These are phyloP conservation scores for Cladosporium halotolerans DNA, from an alignment of 2,329 filamentous ascomycete species.

Conservation along the genomic window DNA sequence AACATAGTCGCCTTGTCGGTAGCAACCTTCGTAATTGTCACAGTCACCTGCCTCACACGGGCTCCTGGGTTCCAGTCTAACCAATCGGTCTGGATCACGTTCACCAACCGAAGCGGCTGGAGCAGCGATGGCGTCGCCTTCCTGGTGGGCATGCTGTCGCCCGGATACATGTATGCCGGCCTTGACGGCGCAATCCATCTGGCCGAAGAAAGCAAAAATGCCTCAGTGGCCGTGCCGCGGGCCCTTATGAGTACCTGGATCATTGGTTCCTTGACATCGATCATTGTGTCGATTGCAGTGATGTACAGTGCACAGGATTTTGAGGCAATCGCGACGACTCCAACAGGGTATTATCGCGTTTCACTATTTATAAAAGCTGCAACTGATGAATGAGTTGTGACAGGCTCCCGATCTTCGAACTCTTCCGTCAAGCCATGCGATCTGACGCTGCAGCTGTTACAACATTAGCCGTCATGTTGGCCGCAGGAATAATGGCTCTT, in stretches of 20 bases:
- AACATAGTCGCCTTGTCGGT: conserved; percentile 42
- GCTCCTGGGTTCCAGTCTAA: conserved; percentile 28
- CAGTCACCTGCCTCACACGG: conserved; percentile 42
- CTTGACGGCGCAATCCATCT: conserved; percentile 20
- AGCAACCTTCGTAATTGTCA: conserved; percentile 22
- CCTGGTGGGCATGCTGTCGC: conserved; percentile 20
- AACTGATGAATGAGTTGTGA: not conserved
- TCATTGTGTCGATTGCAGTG: conserved; percentile 40
- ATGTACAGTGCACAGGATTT: conserved; percentile 41
- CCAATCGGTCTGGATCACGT: conserved; percentile 48
- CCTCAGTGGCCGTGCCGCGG: not conserved
- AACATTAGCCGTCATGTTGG: conserved; percentile 1
- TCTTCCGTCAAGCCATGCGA: conserved; percentile 8
- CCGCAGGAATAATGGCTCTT: conserved; percentile 1
- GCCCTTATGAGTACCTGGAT: not conserved
- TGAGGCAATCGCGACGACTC: conserved; percentile 24
- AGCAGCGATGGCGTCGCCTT: conserved; percentile 28
- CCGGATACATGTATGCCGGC: conserved; percentile 20
- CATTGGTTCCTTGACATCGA: conserved; percentile 24
- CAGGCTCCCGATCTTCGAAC: conserved; percentile 12
- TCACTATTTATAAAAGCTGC: not conserved
- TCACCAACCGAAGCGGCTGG: conserved; percentile 45
- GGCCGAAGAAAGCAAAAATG: conserved; percentile 20
- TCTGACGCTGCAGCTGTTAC: conserved; percentile 4
- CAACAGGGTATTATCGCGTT: not conserved